Conservation (phyloP, 2,329 filamentous ascomycete genomes). For the Cercospora janseana region DNA sequence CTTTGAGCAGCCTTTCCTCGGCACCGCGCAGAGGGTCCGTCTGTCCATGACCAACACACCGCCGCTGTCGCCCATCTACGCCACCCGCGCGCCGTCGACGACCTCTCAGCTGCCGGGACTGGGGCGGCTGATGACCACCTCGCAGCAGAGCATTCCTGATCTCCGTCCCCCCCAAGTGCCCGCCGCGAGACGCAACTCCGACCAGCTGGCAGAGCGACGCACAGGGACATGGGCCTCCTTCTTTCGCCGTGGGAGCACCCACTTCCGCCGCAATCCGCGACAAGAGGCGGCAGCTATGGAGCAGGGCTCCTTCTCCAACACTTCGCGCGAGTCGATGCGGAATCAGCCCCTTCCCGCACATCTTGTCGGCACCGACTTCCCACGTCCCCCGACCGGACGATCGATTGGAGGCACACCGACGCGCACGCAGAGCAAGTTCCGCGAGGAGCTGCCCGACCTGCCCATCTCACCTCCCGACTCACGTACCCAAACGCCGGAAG, state of each 20-base stretch:
- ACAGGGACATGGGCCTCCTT: conserved; percentile 65
- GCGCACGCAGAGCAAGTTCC: conserved; percentile 84
- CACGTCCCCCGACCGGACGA: conserved; percentile 40
- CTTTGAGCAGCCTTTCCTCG: conserved; percentile 49
- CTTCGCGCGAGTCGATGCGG: conserved; percentile 82
- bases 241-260: conserved; percentile 62
- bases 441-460: conserved; percentile 86
- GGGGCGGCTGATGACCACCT: conserved; percentile 20
- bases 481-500: conserved; percentile 73
- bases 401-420: conserved; percentile 61
- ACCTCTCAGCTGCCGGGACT: conserved; percentile 23
- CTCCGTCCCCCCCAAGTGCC: conserved; percentile 32
- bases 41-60: conserved; percentile 49
- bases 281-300: conserved; percentile 61
- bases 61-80: conserved; percentile 37
- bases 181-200: conserved; percentile 32
- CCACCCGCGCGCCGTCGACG: conserved; percentile 15
- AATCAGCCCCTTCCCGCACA: conserved; percentile 54
- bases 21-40: conserved; percentile 49
- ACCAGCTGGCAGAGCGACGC: conserved; percentile 51
- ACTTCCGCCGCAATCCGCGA: conserved; percentile 43
- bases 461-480: conserved; percentile 84
- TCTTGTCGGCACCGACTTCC: conserved; percentile 41
- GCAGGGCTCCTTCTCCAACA: conserved; percentile 69
- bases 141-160: conserved; percentile 23